Base-by-base conservation (phyloP, 73 alveolate species). In the Symbiodinium natans region DNA sequence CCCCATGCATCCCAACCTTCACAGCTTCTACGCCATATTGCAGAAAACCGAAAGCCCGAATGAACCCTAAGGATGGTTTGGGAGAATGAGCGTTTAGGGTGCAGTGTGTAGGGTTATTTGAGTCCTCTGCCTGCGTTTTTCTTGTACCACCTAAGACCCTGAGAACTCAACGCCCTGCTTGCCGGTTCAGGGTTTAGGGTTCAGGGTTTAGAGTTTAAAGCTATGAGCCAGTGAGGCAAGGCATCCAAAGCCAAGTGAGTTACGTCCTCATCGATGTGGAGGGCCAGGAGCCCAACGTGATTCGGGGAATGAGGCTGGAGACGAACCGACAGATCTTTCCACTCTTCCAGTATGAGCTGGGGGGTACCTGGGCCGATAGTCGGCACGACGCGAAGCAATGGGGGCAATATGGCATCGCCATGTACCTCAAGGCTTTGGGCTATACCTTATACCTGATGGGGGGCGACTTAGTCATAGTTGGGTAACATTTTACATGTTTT, bases 211-310 rank as follows among this genome's bases (percentile, higher is more conserved):
- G 63, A 5, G 63, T 48, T 48, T 48, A 5, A 25, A 48, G 63
- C 19, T 25, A 15, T 2, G 63, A 25, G 0, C 68, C 21, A 21
- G 29, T 52, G 68, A 27, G 21, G 21, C 68, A 19, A 27, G 68
- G 68, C 13, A 2, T 52, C 15, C n/a, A 5, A 6, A 52, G 68
- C 68, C 68, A 52, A 42, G n/a, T 34, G 46, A 75, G 52, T n/a
- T 86, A 86, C 34, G 93, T 86, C 46, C 63, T 86, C 68, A 86
- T 86, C 59, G 93, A 86, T 71, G 93, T 86, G 56, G 93, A 86
- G 36, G 93, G 93, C 63, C 46, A 86, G 52, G 93, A 80, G 40
- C 42, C 87, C 48, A 33, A 38, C 34, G 42, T 33, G 31, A 31
- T 77, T 77, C 86, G 52, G 3, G 87, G 48, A 31, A 80, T 34